Evolutionary conservation across 2,329 filamentous ascomycete species (phyloP).

Genomic region (Talaromyces marneffei): DNA sequence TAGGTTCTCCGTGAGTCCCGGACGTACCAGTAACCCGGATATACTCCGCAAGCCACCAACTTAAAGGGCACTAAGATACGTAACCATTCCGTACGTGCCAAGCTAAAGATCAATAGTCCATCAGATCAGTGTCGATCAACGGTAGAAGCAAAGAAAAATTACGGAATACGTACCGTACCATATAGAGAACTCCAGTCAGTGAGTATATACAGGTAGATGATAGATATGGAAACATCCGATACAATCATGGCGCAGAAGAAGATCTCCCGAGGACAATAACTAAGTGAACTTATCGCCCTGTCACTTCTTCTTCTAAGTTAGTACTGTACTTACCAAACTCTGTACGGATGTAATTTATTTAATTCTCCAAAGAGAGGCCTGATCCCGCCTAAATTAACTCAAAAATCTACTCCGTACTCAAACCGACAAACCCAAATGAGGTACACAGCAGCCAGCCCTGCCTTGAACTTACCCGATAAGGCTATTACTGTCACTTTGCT

Average conservation of each 20-base stretch:
- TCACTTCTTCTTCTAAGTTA: not conserved
- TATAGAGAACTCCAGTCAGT: too few relatives aligned
- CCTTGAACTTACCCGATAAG: not conserved
- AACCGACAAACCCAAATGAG: not conserved
- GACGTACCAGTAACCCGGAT: constrained; percentile 1
- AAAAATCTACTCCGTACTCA: not conserved
- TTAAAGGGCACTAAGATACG: not conserved
- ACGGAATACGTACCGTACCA: not conserved
- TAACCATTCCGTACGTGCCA: not conserved
- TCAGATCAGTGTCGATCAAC: constrained; percentile 13
- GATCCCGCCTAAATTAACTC: not conserved
- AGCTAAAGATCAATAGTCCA: constrained; percentile 15
- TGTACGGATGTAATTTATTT: not conserved
- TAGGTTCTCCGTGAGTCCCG: not conserved
- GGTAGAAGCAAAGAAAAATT: not conserved
- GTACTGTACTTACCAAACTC: not conserved
- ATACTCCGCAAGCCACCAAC: not conserved
- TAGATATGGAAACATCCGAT: not conserved
- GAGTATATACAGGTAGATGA: too few relatives aligned
- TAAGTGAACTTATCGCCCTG: not conserved
- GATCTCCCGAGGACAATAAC: not conserved
- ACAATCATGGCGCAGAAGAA: not conserved
- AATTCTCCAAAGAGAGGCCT: not conserved
- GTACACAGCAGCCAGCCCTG: not conserved
- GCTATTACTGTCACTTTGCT: constrained; percentile 5